Base-by-base conservation (phyloP, 768 basidiomycete species). In the Hemileccinum rubropunctum region DNA sequence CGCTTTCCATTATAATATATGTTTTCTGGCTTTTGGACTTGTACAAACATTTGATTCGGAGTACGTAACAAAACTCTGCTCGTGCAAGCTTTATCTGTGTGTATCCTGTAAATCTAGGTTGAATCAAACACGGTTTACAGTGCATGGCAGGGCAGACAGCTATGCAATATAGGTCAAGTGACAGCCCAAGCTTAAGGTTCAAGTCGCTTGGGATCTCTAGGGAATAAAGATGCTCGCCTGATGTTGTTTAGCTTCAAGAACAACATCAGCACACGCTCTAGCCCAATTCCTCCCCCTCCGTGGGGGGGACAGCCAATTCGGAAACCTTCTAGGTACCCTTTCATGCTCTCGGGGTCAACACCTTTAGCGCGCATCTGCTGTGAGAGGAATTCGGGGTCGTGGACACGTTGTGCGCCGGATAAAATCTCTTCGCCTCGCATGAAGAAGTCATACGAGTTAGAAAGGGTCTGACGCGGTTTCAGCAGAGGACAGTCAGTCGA, bases 381-480 rank as follows among this genome's bases (percentile, higher is more conserved):
- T 45, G 75, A 76, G 53, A 98, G 82, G 46, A 98, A 73, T 11
- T 71, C 70, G 6, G 97, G 81, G 58, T 98, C 93, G 71, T 99
- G 97, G 48, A 98, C 86, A 71, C 97, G 93, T 69, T 99, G 97
- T 23, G 95, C 97, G 14, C 97, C 97, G 4, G 95, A 98, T 35
- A 98, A 78, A 63, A 99, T 98, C 70, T 99, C 97, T 72, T 99
- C 94, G 11, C 97, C 97, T 28, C 97, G 83, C 95, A 99, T 98
- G 81, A 99, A 98, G 74, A 99, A 98, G 73, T 99, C 97, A 70
- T 98, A 99, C 20, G 97, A 98, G 72, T 98, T 98, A 44, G 97
- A 98, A 35, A 97, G 76, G 8, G 82, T 84, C 88, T 95, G 61
- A 18, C 27, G 26, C 32, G 17, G 10, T 46, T 27, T 53, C 18